phyloP scores from a whole-genome alignment of 139 green algal species.

The Monoraphidium neglectum region DNA sequence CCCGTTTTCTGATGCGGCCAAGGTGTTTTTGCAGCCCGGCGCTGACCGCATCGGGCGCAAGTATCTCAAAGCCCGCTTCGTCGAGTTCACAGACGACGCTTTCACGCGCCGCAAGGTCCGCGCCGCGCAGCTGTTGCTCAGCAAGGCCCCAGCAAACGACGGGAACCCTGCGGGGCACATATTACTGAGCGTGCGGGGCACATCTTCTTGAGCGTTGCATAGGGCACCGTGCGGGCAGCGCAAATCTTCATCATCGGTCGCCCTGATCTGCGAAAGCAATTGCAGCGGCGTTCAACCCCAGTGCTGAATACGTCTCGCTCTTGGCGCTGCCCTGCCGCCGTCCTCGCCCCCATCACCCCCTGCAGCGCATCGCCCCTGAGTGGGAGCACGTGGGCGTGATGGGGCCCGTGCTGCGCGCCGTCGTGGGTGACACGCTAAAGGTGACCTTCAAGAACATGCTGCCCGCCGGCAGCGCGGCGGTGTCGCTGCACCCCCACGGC shows the following conservation, averaged over 20 bases:
- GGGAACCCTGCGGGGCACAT: too few species aligned
- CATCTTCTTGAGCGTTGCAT: too few species aligned
- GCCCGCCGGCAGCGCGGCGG: constrained; percentile 4
- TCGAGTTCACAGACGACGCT: constrained; percentile 74
- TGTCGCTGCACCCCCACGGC: constrained; percentile 70
- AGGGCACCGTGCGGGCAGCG: too few species aligned
- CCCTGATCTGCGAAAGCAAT: too few species aligned
- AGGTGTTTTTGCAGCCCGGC: constrained; percentile 37
- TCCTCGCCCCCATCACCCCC: too few species aligned
- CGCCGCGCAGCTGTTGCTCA: too few species aligned
- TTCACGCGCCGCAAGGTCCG: constrained; percentile 49
- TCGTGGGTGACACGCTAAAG: constrained; percentile 65
- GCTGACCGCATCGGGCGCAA: constrained; percentile 43
- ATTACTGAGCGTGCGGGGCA: too few species aligned
- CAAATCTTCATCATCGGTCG: too few species aligned
- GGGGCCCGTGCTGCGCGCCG: constrained; percentile 61
- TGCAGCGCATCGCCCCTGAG: constrained; percentile 23
- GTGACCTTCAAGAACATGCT: constrained; percentile 42
- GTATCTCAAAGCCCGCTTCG: constrained; percentile 60
- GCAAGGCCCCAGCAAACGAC: too few species aligned
- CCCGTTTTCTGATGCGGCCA: constrained; percentile 39
- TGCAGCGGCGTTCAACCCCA: too few species aligned
- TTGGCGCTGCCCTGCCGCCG: too few species aligned
- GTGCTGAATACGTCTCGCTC: too few species aligned
- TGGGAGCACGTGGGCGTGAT: constrained; percentile 66